Evolutionary conservation across 768 basidiomycete genomes (phyloP).

Genomic region (Favolaschia claudopus): DNA sequence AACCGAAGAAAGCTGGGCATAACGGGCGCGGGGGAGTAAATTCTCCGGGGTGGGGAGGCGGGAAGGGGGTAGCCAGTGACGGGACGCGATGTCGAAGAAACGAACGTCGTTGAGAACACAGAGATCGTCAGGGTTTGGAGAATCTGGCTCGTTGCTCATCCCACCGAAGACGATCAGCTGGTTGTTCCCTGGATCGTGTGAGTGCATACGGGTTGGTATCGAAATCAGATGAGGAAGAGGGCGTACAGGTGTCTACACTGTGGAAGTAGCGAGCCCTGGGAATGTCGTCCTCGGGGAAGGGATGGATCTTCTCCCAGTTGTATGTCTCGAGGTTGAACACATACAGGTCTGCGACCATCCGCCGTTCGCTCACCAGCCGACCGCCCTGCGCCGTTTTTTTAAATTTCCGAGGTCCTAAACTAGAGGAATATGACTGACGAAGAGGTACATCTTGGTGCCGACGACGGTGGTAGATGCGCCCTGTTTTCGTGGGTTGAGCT

Average conservation of each 20-base stretch:
- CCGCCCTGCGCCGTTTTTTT: slow-evolving; percentile 68
- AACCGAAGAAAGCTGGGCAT: slow-evolving; percentile 93
- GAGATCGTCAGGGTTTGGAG: slow-evolving; percentile 77
- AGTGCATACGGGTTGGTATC: slow-evolving; percentile 17
- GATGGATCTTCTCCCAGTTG: slow-evolving; percentile 76
- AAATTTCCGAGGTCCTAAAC: neutral
- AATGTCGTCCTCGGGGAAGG: slow-evolving; percentile 68
- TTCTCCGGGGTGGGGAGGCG: slow-evolving; percentile 50
- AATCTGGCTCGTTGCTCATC: slow-evolving; percentile 84
- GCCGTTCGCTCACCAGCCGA: slow-evolving; percentile 82
- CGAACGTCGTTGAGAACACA: slow-evolving; percentile 94
- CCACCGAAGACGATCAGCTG: slow-evolving; percentile 94
- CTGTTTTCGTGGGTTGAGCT: no score
- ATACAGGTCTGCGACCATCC: slow-evolving; percentile 92
- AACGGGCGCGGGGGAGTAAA: slow-evolving; percentile 82
- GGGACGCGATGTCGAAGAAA: slow-evolving; percentile 79
- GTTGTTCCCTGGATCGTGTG: slow-evolving; percentile 73
- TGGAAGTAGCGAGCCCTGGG: slow-evolving; percentile 95
- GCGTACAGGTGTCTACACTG: slow-evolving; percentile 83
- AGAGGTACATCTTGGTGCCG: slow-evolving; percentile 88
- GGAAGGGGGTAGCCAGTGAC: slow-evolving; percentile 71
- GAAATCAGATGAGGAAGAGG: neutral
- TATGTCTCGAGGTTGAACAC: slow-evolving; percentile 85
- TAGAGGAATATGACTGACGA: slow-evolving; percentile 59
- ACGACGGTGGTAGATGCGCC: slow-evolving; percentile 93